Evolutionary conservation across 1,139 yeast species (phyloP).

Genomic region (Scheffersomyces insectosa): DNA sequence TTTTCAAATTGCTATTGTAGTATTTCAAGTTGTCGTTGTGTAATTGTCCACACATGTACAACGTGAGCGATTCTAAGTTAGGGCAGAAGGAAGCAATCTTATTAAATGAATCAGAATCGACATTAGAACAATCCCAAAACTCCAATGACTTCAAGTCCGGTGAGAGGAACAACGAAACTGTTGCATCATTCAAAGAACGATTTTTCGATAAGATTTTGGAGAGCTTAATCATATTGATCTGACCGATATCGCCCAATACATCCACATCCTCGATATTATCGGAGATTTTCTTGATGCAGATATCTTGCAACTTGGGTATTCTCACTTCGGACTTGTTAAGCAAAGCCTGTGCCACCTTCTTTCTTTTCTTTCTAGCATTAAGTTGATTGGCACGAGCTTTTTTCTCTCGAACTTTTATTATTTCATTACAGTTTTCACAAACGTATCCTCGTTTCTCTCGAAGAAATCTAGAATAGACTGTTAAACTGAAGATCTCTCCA

Average conservation of each 20-base stretch:
- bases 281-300: constrained; percentile 72
- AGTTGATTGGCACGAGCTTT: constrained; percentile 52
- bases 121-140: constrained; percentile 91
- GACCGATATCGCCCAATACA: constrained; percentile 77
- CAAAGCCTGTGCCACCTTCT: constrained; percentile 79
- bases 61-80: constrained; percentile 58
- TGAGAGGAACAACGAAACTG: constrained; percentile 71
- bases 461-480: constrained; percentile 63
- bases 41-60: constrained; percentile 92
- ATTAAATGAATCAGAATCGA: constrained; percentile 64
- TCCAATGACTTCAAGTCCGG: constrained; percentile 58
- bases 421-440: constrained; percentile 65
- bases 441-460: constrained; percentile 56
- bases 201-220: constrained; percentile 77
- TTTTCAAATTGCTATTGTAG: constrained; percentile 56
- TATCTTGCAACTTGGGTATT: constrained; percentile 75
- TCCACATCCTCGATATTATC: constrained; percentile 76
- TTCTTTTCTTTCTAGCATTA: constrained; percentile 70
- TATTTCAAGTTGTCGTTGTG: constrained; percentile 74
- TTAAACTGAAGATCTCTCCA: constrained; percentile 52
- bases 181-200: constrained; percentile 70
- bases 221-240: constrained; percentile 58
- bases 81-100: constrained; percentile 83
- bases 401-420: constrained; percentile 42
- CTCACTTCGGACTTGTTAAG: constrained; percentile 66